Base-by-base conservation (phyloP, 2,329 filamentous ascomycete species). In the Magnaporthiopsis incrustans region DNA sequence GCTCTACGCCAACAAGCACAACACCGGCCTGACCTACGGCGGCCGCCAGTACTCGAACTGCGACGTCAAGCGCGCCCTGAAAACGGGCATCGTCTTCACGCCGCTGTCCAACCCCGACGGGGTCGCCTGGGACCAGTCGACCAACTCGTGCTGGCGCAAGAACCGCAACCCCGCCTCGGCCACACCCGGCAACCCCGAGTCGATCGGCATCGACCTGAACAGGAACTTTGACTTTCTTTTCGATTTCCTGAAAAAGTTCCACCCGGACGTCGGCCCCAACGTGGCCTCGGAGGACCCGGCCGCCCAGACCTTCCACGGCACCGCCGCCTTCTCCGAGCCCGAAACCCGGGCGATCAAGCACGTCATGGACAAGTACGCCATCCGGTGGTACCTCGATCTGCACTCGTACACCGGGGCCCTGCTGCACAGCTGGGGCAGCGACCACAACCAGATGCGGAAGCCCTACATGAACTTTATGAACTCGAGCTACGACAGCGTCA, bases 201-300 rank as follows among this genome's bases (percentile, higher is more conserved):
- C 73, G 12, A 64, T 80, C 32, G 82, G 81, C 25, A 74, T 84
- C 38, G 82, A 85, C 67, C 73, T 85, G 61, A 85, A 85, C 72
- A 77, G 82, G 63, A 85, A 85, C 74, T 84, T 84, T 68, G 81
- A 85, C 70, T 82, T 83, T 71, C 70, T 84, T 10, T 86, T 83
- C 81, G 78, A 86, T 72, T 82, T 79, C 68, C 73, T 70, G 38
- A 73, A 73, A 64, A 72, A 76, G 60, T 84, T 82, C 70, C 75
- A 74, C 44, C 65, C 72, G 0, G 68, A 67, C 7, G 80, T 79
- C 35, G 71, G 75, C 35, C 69, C 74, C 10, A 70, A 70, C 26
- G 73, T 76, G 2, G 77, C 79, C 27, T 81, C 79, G 32, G 81
- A 83, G 0, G 70, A 68, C 30, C 78, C 76, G 6, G 77, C 61